These are phyloP conservation scores for Asparagopsis taxiformis DNA, from an alignment of 31 red algal species.

Conservation along the genomic window DNA sequence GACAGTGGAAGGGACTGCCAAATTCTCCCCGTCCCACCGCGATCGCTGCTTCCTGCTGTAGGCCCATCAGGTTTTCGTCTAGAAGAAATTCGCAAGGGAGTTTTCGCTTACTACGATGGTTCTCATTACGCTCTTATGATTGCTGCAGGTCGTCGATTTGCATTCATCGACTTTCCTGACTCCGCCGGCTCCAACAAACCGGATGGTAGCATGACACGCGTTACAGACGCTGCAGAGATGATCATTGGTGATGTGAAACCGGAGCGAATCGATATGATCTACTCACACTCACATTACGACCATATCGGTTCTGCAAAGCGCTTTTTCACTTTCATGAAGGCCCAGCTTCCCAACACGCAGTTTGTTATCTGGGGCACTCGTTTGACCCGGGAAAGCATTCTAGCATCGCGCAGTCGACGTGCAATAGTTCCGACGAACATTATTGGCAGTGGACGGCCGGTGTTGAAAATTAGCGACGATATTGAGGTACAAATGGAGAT, in stretches of 20 bases:
- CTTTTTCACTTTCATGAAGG: constrained; percentile 21
- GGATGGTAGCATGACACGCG: background rate
- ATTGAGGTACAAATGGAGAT: constrained; percentile 22
- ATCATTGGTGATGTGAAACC: constrained; percentile 11
- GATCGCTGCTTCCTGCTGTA: too few relatives aligned
- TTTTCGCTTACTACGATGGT: background rate
- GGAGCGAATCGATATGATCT: constrained; percentile 42
- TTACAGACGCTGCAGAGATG: background rate
- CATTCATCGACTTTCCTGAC: background rate
- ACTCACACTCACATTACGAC: constrained; percentile 68
- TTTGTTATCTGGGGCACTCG: constrained; percentile 36
- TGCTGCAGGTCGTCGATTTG: background rate
- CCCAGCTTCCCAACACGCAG: constrained; percentile 15
- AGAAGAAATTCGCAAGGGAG: too few relatives aligned
- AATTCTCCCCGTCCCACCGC: too few relatives aligned
- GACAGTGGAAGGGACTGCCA: too few relatives aligned
- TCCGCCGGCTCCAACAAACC: background rate
- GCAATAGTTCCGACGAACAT: constrained; percentile 34
- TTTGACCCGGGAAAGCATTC: constrained; percentile 1
- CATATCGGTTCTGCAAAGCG: constrained; percentile 58
- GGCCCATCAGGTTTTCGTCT: too few relatives aligned
- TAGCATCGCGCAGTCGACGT: background rate
- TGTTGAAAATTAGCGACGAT: constrained; percentile 13
- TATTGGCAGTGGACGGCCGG: constrained; percentile 3
- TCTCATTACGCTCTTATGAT: background rate